Conservation (phyloP, 805 yeast genomes). For the Wickerhamiella sorbophila region DNA sequence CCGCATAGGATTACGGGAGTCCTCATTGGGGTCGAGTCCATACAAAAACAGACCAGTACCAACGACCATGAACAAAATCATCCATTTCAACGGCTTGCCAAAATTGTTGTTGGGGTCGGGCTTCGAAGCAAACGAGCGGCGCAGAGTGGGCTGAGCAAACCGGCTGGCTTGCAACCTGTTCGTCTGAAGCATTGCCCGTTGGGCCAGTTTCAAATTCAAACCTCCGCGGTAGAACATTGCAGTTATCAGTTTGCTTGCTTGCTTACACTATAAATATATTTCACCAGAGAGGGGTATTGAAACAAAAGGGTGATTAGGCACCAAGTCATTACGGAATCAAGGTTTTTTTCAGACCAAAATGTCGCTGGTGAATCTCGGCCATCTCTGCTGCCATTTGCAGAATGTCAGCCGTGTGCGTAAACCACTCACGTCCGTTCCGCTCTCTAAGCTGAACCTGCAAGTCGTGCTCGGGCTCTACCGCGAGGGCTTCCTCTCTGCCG, state of each 20-base stretch:
- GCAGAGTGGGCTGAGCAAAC: too few species aligned
- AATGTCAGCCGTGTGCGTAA: slow-evolving; percentile 68
- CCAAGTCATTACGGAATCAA: too few species aligned
- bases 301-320: too few species aligned
- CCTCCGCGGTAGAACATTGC: too few species aligned
- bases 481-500: slow-evolving; percentile 75
- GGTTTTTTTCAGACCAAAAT: too few species aligned
- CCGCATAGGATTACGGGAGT: slow-evolving; percentile 6
- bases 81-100: neutral
- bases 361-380: slow-evolving; percentile 77
- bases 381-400: slow-evolving; percentile 77
- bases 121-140: too few species aligned
- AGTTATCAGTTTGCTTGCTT: too few species aligned
- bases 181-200: too few species aligned
- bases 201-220: too few species aligned
- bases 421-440: slow-evolving; percentile 68
- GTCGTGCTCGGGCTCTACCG: slow-evolving; percentile 73
- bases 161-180: too few species aligned
- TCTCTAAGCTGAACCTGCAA: slow-evolving; percentile 67
- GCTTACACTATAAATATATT: too few species aligned
- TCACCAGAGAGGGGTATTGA: too few species aligned
- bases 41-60: slow-evolving; percentile 22
- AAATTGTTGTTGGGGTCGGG: neutral
- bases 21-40: slow-evolving; percentile 20
- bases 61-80: slow-evolving; percentile 20